Evolutionary conservation across 306 rosid species (phyloP).

Genomic region (Arachis hypogaea): DNA sequence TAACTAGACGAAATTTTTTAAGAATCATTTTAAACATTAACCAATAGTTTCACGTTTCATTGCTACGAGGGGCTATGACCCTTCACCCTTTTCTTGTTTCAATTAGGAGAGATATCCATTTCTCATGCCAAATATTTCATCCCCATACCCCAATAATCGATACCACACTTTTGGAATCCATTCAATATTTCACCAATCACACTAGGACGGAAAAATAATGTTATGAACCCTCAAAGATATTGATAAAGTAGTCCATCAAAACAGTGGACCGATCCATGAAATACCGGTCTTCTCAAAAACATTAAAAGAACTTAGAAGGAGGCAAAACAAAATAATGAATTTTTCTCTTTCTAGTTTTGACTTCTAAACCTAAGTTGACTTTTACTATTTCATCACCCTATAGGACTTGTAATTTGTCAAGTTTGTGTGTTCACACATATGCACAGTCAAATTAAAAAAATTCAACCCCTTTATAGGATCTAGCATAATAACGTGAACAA

Average conservation of each 20-base stretch:
- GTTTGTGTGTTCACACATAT: slow-evolving; percentile 32
- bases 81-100: neutral
- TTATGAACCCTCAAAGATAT: neutral
- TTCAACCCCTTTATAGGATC: slow-evolving; percentile 7
- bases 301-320: neutral
- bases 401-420: slow-evolving; percentile 51
- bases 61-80: neutral
- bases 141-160: too few species aligned
- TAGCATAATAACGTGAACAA: neutral
- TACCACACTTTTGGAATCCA: too few species aligned
- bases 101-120: neutral
- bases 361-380: slow-evolving; percentile 28
- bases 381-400: slow-evolving; percentile 18
- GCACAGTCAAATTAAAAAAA: neutral
- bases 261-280: neutral
- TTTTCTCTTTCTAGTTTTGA: neutral
- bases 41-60: too few species aligned
- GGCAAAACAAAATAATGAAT: slow-evolving; percentile 18
- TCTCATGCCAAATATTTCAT: neutral
- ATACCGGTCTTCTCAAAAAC: neutral
- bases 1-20: too few species aligned
- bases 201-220: too few species aligned
- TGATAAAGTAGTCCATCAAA: neutral
- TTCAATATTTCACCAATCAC: too few species aligned
- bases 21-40: too few species aligned